phyloP scores from a whole-genome alignment of 78 protist genomes.

The Dictyostelium intermedium region DNA sequence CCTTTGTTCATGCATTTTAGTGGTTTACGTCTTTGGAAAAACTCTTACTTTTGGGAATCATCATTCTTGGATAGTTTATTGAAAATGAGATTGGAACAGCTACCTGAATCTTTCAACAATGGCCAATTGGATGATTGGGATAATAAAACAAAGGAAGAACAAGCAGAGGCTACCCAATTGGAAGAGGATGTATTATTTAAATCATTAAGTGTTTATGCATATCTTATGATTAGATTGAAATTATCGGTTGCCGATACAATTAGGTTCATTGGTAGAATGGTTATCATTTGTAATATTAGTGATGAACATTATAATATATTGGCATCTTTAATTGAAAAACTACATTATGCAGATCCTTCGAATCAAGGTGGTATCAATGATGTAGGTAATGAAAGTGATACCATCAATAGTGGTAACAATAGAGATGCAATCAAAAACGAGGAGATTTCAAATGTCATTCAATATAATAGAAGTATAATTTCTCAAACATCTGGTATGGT shows the following conservation, averaged over 20 bases:
- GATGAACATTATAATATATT: slow-evolving; percentile 45
- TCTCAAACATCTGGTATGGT: background rate
- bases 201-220: background rate
- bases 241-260: slow-evolving; percentile 1
- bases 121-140: slow-evolving; percentile 7
- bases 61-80: slow-evolving; percentile 33
- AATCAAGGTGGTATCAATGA: background rate
- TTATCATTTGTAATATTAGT: background rate
- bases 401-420: background rate
- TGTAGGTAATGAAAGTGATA: background rate
- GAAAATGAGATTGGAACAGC: slow-evolving; percentile 1
- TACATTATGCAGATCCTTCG: slow-evolving; percentile 24
- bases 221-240: slow-evolving; percentile 43
- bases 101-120: slow-evolving; percentile 3
- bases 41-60: slow-evolving; percentile 75
- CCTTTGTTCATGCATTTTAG: slow-evolving; percentile 19
- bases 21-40: slow-evolving; percentile 45
- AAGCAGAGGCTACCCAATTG: background rate
- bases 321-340: background rate
- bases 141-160: background rate
- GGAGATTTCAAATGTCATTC: background rate
- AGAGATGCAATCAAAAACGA: background rate
- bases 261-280: slow-evolving; percentile 28
- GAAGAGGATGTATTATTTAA: slow-evolving; percentile 57
- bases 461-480: background rate